phyloP scores from a whole-genome alignment of 495 filamentous ascomycete species.

The Tuber melanosporum region DNA sequence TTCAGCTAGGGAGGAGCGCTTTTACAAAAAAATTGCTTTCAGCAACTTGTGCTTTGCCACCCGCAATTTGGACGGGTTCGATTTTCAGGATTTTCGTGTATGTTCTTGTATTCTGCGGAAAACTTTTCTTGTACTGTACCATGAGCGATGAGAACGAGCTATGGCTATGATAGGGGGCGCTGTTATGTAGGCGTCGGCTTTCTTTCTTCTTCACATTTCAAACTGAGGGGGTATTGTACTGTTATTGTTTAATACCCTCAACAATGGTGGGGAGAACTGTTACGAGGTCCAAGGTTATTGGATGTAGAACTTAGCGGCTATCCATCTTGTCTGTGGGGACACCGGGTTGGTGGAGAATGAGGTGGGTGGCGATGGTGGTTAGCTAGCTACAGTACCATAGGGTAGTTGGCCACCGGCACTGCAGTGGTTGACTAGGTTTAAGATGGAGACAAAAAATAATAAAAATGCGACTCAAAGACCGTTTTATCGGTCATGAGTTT shows the following conservation, averaged over 20 bases:
- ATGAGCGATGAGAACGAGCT: neutral
- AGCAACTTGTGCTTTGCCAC: neutral
- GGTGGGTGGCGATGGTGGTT: neutral
- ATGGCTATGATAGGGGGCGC: neutral
- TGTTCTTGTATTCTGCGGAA: slow-evolving; percentile 1
- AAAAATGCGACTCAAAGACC: neutral
- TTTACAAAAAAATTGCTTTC: neutral
- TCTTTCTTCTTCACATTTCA: neutral
- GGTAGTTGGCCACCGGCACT: neutral
- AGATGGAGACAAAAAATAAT: neutral
- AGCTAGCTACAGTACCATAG: neutral
- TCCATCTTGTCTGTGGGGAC: neutral
- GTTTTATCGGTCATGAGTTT: neutral
- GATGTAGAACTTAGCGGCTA: neutral
- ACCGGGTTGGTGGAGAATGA: neutral
- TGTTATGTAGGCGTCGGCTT: slow-evolving; percentile 1
- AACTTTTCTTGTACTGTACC: slow-evolving; percentile 4
- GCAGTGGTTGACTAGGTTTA: neutral
- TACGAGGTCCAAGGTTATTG: neutral
- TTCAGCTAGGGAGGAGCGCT: neutral
- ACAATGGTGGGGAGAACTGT: neutral
- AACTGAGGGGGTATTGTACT: neutral
- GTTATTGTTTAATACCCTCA: neutral
- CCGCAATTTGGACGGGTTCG: neutral
- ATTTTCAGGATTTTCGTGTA: neutral